These are phyloP conservation scores for Rutstroemia sp. DNA, from an alignment of 2,329 filamentous ascomycete species.

Conservation along the genomic window DNA sequence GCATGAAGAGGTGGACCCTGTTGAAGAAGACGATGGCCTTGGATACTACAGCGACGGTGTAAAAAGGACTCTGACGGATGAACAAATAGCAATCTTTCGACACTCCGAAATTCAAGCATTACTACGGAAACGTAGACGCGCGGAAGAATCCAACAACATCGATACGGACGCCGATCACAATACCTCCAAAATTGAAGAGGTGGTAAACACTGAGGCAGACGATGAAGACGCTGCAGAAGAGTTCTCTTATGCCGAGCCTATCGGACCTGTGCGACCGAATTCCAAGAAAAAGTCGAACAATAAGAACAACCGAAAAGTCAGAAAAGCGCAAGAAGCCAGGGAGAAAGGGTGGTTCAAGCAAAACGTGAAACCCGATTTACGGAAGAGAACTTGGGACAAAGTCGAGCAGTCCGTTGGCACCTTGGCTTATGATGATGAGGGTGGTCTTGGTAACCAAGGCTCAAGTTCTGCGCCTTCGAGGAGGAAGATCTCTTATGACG, in stretches of 20 bases:
- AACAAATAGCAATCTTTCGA: slow-evolving; percentile 83
- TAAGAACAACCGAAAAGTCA: slow-evolving; percentile 17
- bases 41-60: slow-evolving; percentile 83
- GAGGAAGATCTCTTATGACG: slow-evolving; percentile 39
- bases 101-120: slow-evolving; percentile 78
- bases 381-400: slow-evolving; percentile 61
- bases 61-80: slow-evolving; percentile 84
- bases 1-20: slow-evolving; percentile 37
- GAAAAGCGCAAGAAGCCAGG: slow-evolving; percentile 17
- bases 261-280: slow-evolving; percentile 9
- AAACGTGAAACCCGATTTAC: slow-evolving; percentile 49
- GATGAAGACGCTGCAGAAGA: slow-evolving; percentile 7
- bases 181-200: background rate
- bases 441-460: slow-evolving; percentile 17
- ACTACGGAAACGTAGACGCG: slow-evolving; percentile 42
- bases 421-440: slow-evolving; percentile 50
- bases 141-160: slow-evolving; percentile 14
- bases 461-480: slow-evolving; percentile 32
- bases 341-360: slow-evolving; percentile 31
- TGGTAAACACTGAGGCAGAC: slow-evolving; percentile 8
- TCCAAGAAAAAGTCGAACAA: slow-evolving; percentile 6
- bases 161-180: background rate
- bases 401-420: slow-evolving; percentile 54
- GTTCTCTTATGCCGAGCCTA: slow-evolving; percentile 7
- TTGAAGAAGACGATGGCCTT: slow-evolving; percentile 58